These are phyloP conservation scores for Crithidia acanthocephali DNA, from an alignment of 208 protist genomes.

Conservation along the genomic window DNA sequence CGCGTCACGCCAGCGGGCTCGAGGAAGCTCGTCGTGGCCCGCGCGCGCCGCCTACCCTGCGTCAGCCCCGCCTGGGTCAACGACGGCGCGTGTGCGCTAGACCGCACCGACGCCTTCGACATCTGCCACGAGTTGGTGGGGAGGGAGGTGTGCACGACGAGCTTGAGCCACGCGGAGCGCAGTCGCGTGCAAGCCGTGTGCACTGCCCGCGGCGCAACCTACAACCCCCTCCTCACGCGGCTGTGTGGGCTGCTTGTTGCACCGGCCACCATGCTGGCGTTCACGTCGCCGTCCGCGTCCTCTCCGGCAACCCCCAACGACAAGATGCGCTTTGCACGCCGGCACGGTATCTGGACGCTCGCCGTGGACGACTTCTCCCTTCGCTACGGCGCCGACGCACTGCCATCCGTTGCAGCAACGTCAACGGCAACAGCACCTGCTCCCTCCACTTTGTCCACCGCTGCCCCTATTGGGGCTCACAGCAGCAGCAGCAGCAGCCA, in stretches of 20 bases:
- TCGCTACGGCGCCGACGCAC: slow-evolving; percentile 18
- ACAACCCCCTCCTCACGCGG: slow-evolving; percentile 41
- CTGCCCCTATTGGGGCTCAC: too few relatives aligned
- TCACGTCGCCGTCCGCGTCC: slow-evolving; percentile 4
- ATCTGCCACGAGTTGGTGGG: slow-evolving; percentile 37
- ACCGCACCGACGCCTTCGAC: slow-evolving; percentile 35
- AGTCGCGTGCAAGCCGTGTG: slow-evolving; percentile 35
- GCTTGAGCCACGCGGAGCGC: slow-evolving; percentile 36
- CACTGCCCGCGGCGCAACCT: slow-evolving; percentile 30
- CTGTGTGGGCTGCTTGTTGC: slow-evolving; percentile 52
- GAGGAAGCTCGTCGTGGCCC: slow-evolving; percentile 55
- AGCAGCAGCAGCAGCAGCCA: background rate
- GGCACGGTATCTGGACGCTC: slow-evolving; percentile 35
- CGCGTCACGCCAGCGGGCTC: slow-evolving; percentile 21
- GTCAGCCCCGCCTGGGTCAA: slow-evolving; percentile 56
- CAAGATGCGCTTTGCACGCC: slow-evolving; percentile 38
- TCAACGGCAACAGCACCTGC: too few relatives aligned
- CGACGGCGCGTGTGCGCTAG: slow-evolving; percentile 44
- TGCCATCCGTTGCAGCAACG: too few relatives aligned
- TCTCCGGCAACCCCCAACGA: slow-evolving; percentile 17
- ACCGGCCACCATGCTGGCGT: slow-evolving; percentile 12
- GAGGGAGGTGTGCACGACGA: slow-evolving; percentile 55
- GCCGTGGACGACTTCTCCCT: slow-evolving; percentile 30
- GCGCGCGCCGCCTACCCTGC: slow-evolving; percentile 57
- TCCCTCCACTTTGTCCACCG: too few relatives aligned